phyloP scores from a whole-genome alignment of 1,284 basidiomycete genomes.

The Puccinia novopanici region DNA sequence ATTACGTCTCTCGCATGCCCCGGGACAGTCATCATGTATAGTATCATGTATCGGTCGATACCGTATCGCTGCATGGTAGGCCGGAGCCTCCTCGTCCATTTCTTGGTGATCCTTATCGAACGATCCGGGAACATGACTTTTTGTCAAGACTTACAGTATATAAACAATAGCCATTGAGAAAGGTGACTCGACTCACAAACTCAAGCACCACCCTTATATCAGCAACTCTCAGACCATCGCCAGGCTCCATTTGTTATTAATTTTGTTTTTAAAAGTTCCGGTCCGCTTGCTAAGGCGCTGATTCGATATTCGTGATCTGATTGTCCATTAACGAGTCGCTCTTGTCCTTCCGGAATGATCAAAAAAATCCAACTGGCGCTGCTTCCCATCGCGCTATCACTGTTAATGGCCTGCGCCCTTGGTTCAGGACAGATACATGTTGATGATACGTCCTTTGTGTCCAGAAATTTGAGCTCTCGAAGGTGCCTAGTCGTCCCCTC shows the following conservation, averaged over 20 bases:
- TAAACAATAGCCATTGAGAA: too few species aligned
- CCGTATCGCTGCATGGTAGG: too few species aligned
- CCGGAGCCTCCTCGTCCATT: too few species aligned
- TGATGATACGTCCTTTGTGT: not conserved
- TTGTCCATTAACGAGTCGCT: not conserved
- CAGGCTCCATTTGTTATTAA: not conserved
- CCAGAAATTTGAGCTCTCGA: not conserved
- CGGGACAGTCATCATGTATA: not conserved
- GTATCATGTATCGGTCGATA: too few species aligned
- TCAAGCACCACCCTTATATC: not conserved
- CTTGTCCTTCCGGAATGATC: not conserved
- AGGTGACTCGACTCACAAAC: too few species aligned
- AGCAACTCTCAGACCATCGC: not conserved
- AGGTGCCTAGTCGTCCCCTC: not conserved
- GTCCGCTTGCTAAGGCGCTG: not conserved
- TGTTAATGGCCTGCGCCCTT: not conserved
- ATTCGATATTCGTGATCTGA: not conserved
- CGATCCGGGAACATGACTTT: too few species aligned
- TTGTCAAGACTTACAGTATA: too few species aligned
- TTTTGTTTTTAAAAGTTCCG: not conserved
- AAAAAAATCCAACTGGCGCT: not conserved
- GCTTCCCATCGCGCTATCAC: not conserved
- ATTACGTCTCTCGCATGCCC: not conserved
- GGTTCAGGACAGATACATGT: not conserved
- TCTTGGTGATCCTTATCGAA: too few species aligned